Evolutionary conservation across 495 filamentous ascomycete genomes (phyloP).

Genomic region (Aspergillus carlsbadensis): DNA sequence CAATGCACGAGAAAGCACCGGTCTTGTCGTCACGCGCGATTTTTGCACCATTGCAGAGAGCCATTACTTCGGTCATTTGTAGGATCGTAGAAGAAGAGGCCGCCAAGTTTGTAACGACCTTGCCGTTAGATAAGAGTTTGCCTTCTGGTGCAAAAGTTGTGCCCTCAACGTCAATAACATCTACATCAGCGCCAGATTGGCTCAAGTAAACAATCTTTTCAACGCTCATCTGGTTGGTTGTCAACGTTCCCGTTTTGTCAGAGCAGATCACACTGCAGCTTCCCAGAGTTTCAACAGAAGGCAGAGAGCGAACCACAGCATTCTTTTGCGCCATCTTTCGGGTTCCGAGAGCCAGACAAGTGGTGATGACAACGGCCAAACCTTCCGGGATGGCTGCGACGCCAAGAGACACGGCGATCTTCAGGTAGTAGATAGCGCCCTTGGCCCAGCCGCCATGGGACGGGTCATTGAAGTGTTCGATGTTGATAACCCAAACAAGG

Average conservation of each 20-base stretch:
- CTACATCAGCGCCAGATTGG: slow-evolving; percentile 68
- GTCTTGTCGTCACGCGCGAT: slow-evolving; percentile 78
- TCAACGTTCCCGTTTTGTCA: slow-evolving; percentile 99
- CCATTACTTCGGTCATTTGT: slow-evolving; percentile 83
- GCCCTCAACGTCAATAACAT: slow-evolving; percentile 89
- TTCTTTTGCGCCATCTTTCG: slow-evolving; percentile 99
- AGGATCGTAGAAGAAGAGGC: slow-evolving; percentile 73
- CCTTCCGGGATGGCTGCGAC: slow-evolving; percentile 98
- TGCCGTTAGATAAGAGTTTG: slow-evolving; percentile 64
- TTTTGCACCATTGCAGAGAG: slow-evolving; percentile 85
- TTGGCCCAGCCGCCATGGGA: slow-evolving; percentile 93
- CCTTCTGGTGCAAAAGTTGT: slow-evolving; percentile 91
- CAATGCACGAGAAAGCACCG: slow-evolving; percentile 76
- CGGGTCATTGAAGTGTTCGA: slow-evolving; percentile 92
- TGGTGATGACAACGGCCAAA: slow-evolving; percentile 95
- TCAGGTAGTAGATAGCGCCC: slow-evolving; percentile 98
- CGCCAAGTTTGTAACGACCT: slow-evolving; percentile 64
- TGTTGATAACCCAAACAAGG: slow-evolving; percentile 97
- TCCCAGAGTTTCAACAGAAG: slow-evolving; percentile 95
- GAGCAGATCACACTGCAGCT: slow-evolving; percentile 99
- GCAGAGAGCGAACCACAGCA: slow-evolving; percentile 91
- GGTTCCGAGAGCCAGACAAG: slow-evolving; percentile 91
- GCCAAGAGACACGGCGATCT: slow-evolving; percentile 98
- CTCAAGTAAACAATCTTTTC: slow-evolving; percentile 85
- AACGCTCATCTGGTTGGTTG: slow-evolving; percentile 99